Conservation (phyloP, 495 filamentous ascomycete genomes). For the Aspergillus wentii region DNA sequence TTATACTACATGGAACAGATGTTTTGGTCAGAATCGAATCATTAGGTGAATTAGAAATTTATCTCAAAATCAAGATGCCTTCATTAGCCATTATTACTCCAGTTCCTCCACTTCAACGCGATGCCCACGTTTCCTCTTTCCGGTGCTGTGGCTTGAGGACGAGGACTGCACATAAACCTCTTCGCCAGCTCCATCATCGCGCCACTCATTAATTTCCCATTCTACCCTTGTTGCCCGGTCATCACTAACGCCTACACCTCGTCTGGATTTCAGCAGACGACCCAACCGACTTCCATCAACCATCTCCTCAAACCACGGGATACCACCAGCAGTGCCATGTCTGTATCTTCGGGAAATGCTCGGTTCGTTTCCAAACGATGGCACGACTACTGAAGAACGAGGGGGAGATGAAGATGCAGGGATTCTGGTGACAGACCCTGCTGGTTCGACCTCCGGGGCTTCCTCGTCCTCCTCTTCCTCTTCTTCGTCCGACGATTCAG, state of each 20-base stretch:
- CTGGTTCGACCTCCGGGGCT: slow-evolving; percentile 35
- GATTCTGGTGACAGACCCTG: slow-evolving; percentile 12
- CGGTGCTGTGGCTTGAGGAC: slow-evolving; percentile 12
- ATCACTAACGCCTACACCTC: slow-evolving; percentile 44
- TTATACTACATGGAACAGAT: too few relatives aligned
- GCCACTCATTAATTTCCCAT: slow-evolving; percentile 83
- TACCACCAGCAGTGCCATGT: slow-evolving; percentile 39
- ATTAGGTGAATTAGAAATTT: too few relatives aligned
- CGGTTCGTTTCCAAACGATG: slow-evolving; percentile 10
- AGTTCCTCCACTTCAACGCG: slow-evolving; percentile 11
- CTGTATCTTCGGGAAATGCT: slow-evolving; percentile 21
- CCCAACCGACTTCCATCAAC: slow-evolving; percentile 69
- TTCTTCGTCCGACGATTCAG: slow-evolving; percentile 19
- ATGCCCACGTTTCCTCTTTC: slow-evolving; percentile 31
- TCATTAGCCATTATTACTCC: too few relatives aligned
- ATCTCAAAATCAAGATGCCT: too few relatives aligned
- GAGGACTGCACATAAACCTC: slow-evolving; percentile 15
- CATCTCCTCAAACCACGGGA: slow-evolving; percentile 82
- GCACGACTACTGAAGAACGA: slow-evolving; percentile 19
- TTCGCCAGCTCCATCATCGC: slow-evolving; percentile 52
- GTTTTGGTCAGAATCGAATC: too few relatives aligned
- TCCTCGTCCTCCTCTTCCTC: slow-evolving; percentile 1
- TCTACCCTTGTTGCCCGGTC: slow-evolving; percentile 62
- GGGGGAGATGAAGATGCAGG: slow-evolving; percentile 5
- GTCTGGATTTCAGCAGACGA: slow-evolving; percentile 54